phyloP scores from a whole-genome alignment of 345 rosid genomes.

The Atalantia buxifolia region DNA sequence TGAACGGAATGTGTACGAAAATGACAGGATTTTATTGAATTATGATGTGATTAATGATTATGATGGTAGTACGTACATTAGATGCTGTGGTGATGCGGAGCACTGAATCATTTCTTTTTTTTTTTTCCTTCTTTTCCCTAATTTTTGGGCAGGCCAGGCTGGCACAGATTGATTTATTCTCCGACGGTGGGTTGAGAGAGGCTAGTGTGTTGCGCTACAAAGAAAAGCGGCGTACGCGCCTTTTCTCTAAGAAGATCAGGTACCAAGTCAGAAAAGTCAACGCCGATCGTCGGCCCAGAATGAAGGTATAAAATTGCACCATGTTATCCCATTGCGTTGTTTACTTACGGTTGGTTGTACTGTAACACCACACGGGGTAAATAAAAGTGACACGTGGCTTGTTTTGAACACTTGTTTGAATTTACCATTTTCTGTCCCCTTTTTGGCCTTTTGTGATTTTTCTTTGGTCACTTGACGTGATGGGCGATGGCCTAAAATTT shows the following conservation, averaged over 20 bases:
- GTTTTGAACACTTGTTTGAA: not conserved
- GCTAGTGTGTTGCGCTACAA: constrained; percentile 89
- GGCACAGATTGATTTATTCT: constrained; percentile 75
- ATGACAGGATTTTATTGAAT: not conserved
- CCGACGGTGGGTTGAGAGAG: constrained; percentile 64
- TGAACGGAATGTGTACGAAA: not conserved
- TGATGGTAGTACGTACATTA: not conserved
- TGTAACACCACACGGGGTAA: not conserved
- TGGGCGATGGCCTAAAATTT: not conserved
- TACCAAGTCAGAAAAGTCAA: constrained; percentile 88
- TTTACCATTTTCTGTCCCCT: not conserved
- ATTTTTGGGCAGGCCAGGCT: constrained; percentile 59
- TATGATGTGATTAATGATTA: not conserved
- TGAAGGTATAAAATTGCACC: constrained; percentile 50
- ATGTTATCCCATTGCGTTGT: not conserved
- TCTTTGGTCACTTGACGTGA: not conserved
- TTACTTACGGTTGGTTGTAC: not conserved
- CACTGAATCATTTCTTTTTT: constrained; percentile 8
- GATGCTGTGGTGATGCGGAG: not conserved
- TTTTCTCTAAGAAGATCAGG: constrained; percentile 88
- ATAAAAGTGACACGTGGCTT: not conserved
- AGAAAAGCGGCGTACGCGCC: constrained; percentile 82
- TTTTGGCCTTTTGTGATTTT: not conserved
- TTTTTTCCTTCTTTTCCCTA: not conserved
- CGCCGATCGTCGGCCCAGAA: constrained; percentile 87